Base-by-base conservation (phyloP, 768 basidiomycete genomes). In the Lentinula boryana region DNA sequence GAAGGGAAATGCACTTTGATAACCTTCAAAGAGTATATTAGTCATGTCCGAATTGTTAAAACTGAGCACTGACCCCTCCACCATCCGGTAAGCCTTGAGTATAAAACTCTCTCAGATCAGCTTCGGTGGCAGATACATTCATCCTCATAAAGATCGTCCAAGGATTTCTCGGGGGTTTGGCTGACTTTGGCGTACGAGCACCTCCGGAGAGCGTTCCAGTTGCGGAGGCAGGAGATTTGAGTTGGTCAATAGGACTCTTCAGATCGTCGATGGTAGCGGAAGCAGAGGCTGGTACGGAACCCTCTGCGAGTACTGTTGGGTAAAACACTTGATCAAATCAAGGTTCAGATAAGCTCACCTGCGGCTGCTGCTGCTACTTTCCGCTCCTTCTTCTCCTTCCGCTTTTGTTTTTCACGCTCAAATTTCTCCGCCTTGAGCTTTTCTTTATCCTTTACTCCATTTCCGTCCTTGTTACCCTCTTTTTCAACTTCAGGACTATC, bases 111-210 rank as follows among this genome's bases (percentile, higher is more conserved):
- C 82, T 80, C 7, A 95, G 68, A 52, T 93, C 90, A 0, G 71
- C 64, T 64, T 95, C 93, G 9, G 71, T 80, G 5, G 82, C 65
- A 4, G 76, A 72, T 9, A 73, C 65, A 16, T 77, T 71, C 74
- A 88, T 78, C 63, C 87, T 84, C 80, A 95, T 84, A 72, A 91
- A 94, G 56, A 94, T 80, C 7, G 93, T 95, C 87, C 87, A 92
- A 5, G 92, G 91, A 70, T 90, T 84, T 43, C 89, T 79, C 32
- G 81, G 75, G 0, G 83, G 81, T 60, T 84, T 81, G 51, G 79
- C 79, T 38, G 80, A 80, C 57, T 85, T 89, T 18, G 92, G 92
- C 31, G 92, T 93, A 59, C 90, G 81, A 23, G 77, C 74, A 8
- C 89, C 89, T 0, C 75, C 79, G 23, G 49, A 92, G 57, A 89